These are phyloP conservation scores for Amoebophrya sp. DNA, from an alignment of 169 alveolate species.

Conservation along the genomic window DNA sequence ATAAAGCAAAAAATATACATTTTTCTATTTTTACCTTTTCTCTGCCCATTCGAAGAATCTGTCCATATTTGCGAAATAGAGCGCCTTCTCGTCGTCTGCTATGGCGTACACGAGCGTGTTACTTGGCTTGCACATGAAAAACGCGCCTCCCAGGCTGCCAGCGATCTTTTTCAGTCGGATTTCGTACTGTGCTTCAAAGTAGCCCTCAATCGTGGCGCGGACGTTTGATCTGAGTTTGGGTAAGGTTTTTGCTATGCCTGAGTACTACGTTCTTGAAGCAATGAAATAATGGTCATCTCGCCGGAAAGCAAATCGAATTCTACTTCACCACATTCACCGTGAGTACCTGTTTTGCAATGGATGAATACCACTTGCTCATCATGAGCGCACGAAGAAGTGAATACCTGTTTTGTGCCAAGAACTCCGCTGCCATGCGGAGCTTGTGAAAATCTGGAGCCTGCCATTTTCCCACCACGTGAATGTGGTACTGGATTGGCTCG, in stretches of 20 bases:
- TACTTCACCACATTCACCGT: too few relatives aligned
- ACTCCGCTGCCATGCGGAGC: background rate
- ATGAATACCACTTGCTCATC: too few relatives aligned
- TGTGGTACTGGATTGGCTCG: background rate
- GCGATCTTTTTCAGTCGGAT: constrained; percentile 12
- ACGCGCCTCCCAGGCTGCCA: background rate
- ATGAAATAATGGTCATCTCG: too few relatives aligned
- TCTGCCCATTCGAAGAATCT: background rate
- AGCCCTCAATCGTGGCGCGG: background rate
- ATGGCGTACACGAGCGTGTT: constrained; percentile 1
- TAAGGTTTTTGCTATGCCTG: too few relatives aligned
- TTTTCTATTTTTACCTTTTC: background rate
- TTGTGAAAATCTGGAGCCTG: background rate
- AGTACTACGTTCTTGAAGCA: too few relatives aligned
- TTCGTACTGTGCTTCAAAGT: background rate
- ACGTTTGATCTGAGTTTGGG: background rate
- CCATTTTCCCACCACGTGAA: background rate
- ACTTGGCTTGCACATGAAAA: background rate
- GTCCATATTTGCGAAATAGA: background rate
- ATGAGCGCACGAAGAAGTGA: background rate
- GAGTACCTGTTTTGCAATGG: too few relatives aligned
- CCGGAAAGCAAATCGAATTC: too few relatives aligned
- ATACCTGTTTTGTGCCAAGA: background rate
- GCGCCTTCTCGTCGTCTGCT: constrained; percentile 5
- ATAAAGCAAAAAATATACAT: too few relatives aligned